Percentiles rank a stretch among this genome's conserved stretches.
Conservation (phyloP, 2,329 filamentous ascomycete species). For the Cladosporium phlei region DNA sequence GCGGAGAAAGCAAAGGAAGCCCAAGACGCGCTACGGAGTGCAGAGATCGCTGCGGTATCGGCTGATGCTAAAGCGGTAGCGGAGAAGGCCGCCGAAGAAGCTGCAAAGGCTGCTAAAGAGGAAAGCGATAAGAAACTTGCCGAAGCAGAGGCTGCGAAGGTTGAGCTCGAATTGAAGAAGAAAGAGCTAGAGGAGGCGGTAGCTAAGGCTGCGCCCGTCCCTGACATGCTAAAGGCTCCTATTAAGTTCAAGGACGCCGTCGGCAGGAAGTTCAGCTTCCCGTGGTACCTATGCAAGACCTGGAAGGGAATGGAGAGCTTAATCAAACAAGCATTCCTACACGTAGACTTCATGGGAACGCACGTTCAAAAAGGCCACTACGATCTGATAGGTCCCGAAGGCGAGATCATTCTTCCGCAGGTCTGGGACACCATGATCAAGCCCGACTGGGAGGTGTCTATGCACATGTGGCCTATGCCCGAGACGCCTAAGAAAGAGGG, state of each 20-base stretch:
- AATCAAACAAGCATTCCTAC: conserved; percentile 47
- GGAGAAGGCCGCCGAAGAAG: conserved; percentile 27
- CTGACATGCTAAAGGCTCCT: conserved; percentile 60
- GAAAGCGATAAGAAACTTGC: too few species aligned
- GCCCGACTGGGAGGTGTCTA: conserved; percentile 45
- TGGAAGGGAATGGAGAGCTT: conserved; percentile 45
- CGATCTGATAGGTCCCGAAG: conserved; percentile 44
- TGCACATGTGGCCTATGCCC: conserved; percentile 43
- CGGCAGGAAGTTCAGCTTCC: conserved; percentile 89
- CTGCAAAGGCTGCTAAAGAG: too few species aligned
- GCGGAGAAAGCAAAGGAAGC: conserved; percentile 30
- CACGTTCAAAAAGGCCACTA: conserved; percentile 45
- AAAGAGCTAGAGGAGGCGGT: conserved; percentile 45
- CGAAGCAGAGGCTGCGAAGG: too few species aligned
- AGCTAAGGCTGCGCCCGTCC: conserved; percentile 43
- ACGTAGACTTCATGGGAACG: conserved; percentile 42
- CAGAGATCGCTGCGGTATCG: too few species aligned
- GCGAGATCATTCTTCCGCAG: conserved; percentile 46
- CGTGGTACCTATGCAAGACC: conserved; percentile 76
- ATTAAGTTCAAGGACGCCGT: conserved; percentile 91
- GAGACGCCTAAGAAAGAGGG: conserved; percentile 1
- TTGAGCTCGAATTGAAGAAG: too few species aligned
- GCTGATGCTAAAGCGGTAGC: too few species aligned
- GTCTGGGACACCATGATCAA: conserved; percentile 46
- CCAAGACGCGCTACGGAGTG: too few species aligned